A percentile compares a stretch with the other conserved stretches of the same genome.
Evolutionary conservation across 83 land plant genomes (phyloP).

Genomic region (Picea abies): DNA sequence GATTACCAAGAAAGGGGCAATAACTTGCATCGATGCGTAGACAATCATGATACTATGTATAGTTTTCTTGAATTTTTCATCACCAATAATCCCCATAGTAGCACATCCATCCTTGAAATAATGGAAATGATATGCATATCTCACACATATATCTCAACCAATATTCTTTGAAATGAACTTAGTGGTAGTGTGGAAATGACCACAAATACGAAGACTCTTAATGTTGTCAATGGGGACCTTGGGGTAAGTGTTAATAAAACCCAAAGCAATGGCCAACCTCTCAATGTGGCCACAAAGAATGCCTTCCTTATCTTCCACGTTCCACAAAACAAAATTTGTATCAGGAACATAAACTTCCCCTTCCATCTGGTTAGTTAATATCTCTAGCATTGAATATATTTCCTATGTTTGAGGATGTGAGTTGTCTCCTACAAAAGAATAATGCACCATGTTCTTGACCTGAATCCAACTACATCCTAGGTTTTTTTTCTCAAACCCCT

Average conservation of each 20-base stretch:
- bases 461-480: constrained; percentile 35
- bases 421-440: constrained; percentile 1
- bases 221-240: constrained; percentile 7
- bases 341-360: constrained; percentile 10
- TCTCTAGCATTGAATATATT: background rate
- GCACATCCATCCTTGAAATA: background rate
- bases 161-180: background rate
- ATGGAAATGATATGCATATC: background rate
- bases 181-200: no score
- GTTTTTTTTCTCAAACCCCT: constrained; percentile 14
- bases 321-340: constrained; percentile 10
- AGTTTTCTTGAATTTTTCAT: background rate
- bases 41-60: no score
- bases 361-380: background rate
- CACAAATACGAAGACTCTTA: constrained; percentile 17
- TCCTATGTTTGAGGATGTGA: constrained; percentile 6
- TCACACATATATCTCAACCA: background rate
- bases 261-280: constrained; percentile 24
- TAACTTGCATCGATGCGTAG: no score
- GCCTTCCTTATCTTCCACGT: constrained; percentile 15
- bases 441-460: constrained; percentile 12
- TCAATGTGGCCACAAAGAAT: constrained; percentile 16
- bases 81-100: background rate
- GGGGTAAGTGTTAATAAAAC: constrained; percentile 18
- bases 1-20: no score